Base-by-base conservation (phyloP, 257 asterid genomes). In the Scutellaria barbata region DNA sequence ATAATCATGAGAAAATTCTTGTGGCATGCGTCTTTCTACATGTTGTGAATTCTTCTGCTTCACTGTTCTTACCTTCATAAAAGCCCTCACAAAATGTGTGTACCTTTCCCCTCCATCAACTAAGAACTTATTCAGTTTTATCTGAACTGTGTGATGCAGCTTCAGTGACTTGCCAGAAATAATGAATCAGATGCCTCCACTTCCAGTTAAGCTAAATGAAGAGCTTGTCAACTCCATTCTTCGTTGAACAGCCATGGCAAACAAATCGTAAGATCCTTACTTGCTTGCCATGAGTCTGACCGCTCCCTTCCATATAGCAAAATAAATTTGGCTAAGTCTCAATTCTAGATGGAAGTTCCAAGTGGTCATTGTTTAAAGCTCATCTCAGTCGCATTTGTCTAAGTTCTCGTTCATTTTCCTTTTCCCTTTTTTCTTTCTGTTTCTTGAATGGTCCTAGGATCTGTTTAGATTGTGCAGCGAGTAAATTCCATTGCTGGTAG, bases 171-270 rank as follows among this genome's bases (percentile, higher is more conserved):
- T 75, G 79, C 90, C 96, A 54, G 95, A 88, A 56, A 74, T 81
- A 68, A 90, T 88, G 97, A 81, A 76, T 79, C 90, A 81, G 80
- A 87, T 85, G 97, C 96, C 97, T 5, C 92, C 96, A 6, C 85
- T 90, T 33, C 97, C 97, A 20, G 88, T 88, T 52, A 85, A 77
- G 88, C 80, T 88, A 80, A 88, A 88, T 8, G 89, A 87, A 57
- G 92, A 88, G 45, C 92, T 88, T 11, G 90, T 87, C 58, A 81
- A 77, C 79, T 46, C 83, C 46, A 79, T 90, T 78, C 95, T 88
- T 66, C 89, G 85, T 9, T 74, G 62, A 40, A 22, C 77, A 9
- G 10, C 80, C 53, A 61, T 81, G 68, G 77, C 80, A 17, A 83
- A 85, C 41, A 81, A 79, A 65, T 64, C 81, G 46, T 79, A 84